Evolutionary conservation across 305 asterid genomes (phyloP), one percentile per base, ranked within the genome.

Genomic region (Solanum chacoense): DNA sequence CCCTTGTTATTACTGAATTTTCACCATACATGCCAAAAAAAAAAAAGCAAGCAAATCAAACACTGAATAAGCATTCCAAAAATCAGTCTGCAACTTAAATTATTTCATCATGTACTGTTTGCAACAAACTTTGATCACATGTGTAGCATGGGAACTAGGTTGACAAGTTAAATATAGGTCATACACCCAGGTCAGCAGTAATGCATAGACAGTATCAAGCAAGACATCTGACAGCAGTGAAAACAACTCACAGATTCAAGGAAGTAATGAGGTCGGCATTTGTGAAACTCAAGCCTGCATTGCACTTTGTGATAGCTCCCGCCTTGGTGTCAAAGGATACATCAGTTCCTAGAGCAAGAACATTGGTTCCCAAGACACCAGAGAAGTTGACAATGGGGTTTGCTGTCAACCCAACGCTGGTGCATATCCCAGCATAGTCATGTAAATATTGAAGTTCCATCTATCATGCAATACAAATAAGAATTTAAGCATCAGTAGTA

Each of bases 351-450:
- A 90, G 72, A 34, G 91, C 55, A 12, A 81, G 86, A 29, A 86
- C 55, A 75, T 75, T 85, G 22, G 86, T 85, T 55, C 90, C 90
- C 75, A 89, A 29, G n/a, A 89, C 88, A 85, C 88, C 88, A 71
- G 90, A 59, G 67, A 89, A 92, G 94, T 95, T 94, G 90, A 94
- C 94, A 7, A 94, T 88, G 76, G 97, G 97, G 88, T 93, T 93
- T 69, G 96, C 97, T 32, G 95, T 92, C 87, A 95, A 88, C 79
- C 96, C 97, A 81, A 95, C 93, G 86, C 96, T 95, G 34, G 98
- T 93, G 91, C 96, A 93, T 59, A 95, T 93, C 87, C 98, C 97
- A 45, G 98, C 96, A 88, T 92, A 86, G 89, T 95, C 96, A n/a
- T 95, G 98, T 75, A 93, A 91, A 87, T 94, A 95, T 89, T 94